Conservation (phyloP, 768 basidiomycete species). For the Boletus pseudo-olivaceus region DNA sequence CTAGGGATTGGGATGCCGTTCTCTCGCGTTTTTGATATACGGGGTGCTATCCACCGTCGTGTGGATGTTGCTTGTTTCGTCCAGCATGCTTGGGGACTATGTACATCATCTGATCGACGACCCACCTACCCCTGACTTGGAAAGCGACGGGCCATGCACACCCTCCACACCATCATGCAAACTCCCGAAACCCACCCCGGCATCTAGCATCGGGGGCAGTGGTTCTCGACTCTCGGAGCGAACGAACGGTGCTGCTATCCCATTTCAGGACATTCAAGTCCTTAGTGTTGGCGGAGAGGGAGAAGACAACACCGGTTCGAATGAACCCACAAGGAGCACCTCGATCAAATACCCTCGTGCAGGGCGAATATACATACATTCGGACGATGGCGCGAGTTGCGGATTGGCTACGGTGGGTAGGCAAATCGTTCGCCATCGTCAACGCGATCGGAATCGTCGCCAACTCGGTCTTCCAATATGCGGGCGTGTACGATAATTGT, state of each 20-base stretch:
- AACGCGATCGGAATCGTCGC: constrained; percentile 28
- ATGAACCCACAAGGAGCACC: background rate
- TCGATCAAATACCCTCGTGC: background rate
- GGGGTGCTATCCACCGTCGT: constrained; percentile 26
- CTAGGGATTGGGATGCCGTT: constrained; percentile 36
- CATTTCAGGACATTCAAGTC: background rate
- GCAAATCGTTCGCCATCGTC: constrained; percentile 26
- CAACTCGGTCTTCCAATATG: constrained; percentile 30
- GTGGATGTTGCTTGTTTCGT: constrained; percentile 30
- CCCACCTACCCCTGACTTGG: background rate
- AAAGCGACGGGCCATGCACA: background rate
- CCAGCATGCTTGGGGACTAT: constrained; percentile 27
- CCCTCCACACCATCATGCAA: background rate
- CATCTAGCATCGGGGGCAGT: background rate
- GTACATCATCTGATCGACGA: constrained; percentile 5
- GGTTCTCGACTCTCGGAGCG: background rate
- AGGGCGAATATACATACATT: background rate
- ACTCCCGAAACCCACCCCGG: background rate
- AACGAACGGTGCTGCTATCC: background rate
- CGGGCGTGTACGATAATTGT: constrained; percentile 25
- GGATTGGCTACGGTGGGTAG: constrained; percentile 23
- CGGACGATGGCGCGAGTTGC: constrained; percentile 1
- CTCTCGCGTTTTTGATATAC: constrained; percentile 29
- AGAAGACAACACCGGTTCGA: background rate
- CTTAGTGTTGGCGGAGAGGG: background rate